phyloP scores from a whole-genome alignment of 2,329 filamentous ascomycete species.

The Aspergillus caelatus region DNA sequence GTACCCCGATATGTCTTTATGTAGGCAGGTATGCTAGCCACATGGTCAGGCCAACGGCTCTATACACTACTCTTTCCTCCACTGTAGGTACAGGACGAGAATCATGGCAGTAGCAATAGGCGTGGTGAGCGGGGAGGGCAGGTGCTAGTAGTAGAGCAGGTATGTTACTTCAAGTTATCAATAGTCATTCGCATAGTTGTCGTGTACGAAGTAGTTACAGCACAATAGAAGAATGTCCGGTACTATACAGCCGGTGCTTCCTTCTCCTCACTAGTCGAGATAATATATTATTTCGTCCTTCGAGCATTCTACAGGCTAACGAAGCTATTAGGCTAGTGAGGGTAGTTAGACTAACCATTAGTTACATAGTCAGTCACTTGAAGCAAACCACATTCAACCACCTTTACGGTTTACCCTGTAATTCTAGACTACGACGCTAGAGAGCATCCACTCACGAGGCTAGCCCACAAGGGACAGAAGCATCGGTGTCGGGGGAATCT shows the following conservation, averaged over 20 bases:
- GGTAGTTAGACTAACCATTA: background rate
- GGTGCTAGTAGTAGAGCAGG: no score
- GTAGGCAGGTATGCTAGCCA: background rate
- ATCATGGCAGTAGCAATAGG: background rate
- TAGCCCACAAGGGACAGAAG: background rate
- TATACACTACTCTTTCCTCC: background rate
- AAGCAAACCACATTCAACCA: background rate
- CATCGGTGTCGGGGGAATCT: background rate
- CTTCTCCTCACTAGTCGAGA: background rate
- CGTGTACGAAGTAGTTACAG: background rate
- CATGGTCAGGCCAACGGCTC: background rate
- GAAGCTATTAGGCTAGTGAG: background rate
- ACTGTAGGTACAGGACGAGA: background rate
- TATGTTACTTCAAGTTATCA: no score
- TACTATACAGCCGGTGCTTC: background rate
- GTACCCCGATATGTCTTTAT: background rate
- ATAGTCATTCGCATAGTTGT: no score
- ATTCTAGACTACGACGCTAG: background rate
- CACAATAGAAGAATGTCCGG: background rate
- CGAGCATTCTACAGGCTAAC: background rate
- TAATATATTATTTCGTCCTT: no score
- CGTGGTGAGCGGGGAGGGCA: background rate
- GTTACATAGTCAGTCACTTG: background rate
- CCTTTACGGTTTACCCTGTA: background rate
- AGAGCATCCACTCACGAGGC: background rate